These are phyloP conservation scores for Stagonosporopsis rhizophila DNA, from an alignment of 2,329 filamentous ascomycete genomes.

Conservation along the genomic window DNA sequence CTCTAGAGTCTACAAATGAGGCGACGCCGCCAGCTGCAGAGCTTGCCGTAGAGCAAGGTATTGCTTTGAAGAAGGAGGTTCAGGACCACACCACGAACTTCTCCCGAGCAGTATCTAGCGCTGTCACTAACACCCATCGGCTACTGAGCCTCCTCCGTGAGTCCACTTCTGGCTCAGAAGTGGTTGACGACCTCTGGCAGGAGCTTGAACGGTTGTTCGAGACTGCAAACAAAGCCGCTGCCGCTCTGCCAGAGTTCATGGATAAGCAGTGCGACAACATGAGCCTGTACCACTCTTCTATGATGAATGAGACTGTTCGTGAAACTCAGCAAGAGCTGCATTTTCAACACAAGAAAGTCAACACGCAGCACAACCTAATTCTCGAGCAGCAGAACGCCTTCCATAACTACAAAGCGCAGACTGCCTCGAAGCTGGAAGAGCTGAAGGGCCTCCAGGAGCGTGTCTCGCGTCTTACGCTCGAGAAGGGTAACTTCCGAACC, in stretches of 20 bases:
- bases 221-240: constrained; percentile 26
- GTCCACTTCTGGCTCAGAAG: constrained; percentile 21
- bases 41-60: constrained; percentile 33
- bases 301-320: constrained; percentile 33
- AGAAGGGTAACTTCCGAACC: constrained; percentile 36
- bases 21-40: constrained; percentile 18
- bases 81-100: constrained; percentile 28
- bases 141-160: constrained; percentile 36
- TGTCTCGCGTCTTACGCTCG: constrained; percentile 37
- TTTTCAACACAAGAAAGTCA: constrained; percentile 38
- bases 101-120: constrained; percentile 25
- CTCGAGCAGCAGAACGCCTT: constrained; percentile 40
- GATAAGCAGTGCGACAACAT: constrained; percentile 41
- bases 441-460: constrained; percentile 32
- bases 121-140: constrained; percentile 27
- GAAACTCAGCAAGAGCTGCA: constrained; percentile 36
- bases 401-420: constrained; percentile 29
- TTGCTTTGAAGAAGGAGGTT: constrained; percentile 30
- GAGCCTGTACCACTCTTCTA: constrained; percentile 31
- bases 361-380: constrained; percentile 37
- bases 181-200: constrained; percentile 31
- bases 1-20: neutral
- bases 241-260: constrained; percentile 32
- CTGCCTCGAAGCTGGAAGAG: constrained; percentile 30
- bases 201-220: constrained; percentile 38